Evolutionary conservation across 495 filamentous ascomycete genomes (phyloP).

Genomic region (Penicillium lividum): DNA sequence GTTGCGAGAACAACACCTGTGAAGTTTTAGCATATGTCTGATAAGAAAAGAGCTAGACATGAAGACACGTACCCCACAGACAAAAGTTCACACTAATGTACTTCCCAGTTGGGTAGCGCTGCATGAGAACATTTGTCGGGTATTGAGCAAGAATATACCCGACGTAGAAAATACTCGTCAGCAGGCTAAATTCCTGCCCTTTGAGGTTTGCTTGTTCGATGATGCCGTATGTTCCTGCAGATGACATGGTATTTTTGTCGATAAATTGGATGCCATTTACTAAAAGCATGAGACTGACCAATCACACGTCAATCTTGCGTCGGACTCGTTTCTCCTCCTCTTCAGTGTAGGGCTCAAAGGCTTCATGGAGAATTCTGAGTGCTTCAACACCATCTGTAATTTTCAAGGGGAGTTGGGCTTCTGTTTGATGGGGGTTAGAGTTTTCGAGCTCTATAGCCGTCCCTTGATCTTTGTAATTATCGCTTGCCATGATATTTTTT

Average conservation of each 20-base stretch:
- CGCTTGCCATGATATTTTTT: no score
- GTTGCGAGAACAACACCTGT: constrained; percentile 39
- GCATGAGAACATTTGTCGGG: constrained; percentile 56
- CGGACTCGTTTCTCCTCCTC: not conserved
- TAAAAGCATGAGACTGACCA: constrained; percentile 1
- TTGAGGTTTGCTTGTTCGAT: constrained; percentile 3
- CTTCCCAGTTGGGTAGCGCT: constrained; percentile 54
- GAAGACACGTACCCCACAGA: constrained; percentile 45
- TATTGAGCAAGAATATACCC: constrained; percentile 32
- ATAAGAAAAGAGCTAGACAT: no score
- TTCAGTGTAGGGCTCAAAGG: not conserved
- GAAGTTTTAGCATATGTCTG: no score
- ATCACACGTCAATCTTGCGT: not conserved
- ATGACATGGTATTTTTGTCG: no score
- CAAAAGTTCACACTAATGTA: constrained; percentile 54
- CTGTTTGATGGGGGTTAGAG: no score
- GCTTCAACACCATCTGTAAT: not conserved
- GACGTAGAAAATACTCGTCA: constrained; percentile 37
- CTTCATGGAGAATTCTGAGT: not conserved
- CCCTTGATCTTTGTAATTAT: no score
- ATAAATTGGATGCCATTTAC: not conserved
- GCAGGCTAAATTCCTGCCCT: constrained; percentile 42
- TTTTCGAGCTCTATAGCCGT: not conserved
- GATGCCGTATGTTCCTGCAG: no score
- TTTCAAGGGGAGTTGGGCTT: not conserved